These are phyloP conservation scores for Ophiostoma ulmi DNA, from an alignment of 2,329 filamentous ascomycete genomes.

Conservation along the genomic window DNA sequence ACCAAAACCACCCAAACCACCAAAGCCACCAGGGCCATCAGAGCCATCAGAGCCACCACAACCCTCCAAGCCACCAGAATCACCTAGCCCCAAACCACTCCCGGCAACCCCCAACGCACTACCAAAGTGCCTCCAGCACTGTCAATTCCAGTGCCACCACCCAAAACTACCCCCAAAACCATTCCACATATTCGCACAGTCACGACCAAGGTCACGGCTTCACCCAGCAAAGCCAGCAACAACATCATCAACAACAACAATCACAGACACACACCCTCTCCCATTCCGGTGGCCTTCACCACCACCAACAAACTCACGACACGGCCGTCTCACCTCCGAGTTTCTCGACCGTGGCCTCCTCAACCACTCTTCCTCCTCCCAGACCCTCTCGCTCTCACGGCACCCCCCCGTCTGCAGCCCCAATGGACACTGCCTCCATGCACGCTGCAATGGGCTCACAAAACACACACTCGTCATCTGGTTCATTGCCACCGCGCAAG, in stretches of 20 bases:
- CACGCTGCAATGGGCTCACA: constrained; percentile 36
- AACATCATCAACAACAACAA: constrained; percentile 20
- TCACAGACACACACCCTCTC: constrained; percentile 20
- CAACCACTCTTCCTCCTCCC: constrained; percentile 17
- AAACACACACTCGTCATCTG: constrained; percentile 31
- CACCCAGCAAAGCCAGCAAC: constrained; percentile 2
- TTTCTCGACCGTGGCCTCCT: constrained; percentile 28
- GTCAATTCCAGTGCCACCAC: constrained; percentile 21
- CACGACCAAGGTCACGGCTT: constrained; percentile 1
- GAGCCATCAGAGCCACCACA: background rate
- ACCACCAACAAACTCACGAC: constrained; percentile 22
- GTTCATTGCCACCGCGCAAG: constrained; percentile 41
- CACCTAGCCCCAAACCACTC: background rate
- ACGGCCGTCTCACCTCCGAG: constrained; percentile 30
- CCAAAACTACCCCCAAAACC: constrained; percentile 13
- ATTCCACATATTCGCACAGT: background rate
- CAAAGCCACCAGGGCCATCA: too few relatives aligned
- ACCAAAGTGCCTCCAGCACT: constrained; percentile 26
- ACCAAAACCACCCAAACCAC: background rate
- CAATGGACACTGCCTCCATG: constrained; percentile 30
- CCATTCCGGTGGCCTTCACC: background rate
- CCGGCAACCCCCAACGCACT: constrained; percentile 1
- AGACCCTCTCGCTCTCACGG: constrained; percentile 25
- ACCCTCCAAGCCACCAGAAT: background rate
- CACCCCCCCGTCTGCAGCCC: constrained; percentile 11